phyloP scores from a whole-genome alignment of 2,329 filamentous ascomycete species.

The Fusarium humuli region DNA sequence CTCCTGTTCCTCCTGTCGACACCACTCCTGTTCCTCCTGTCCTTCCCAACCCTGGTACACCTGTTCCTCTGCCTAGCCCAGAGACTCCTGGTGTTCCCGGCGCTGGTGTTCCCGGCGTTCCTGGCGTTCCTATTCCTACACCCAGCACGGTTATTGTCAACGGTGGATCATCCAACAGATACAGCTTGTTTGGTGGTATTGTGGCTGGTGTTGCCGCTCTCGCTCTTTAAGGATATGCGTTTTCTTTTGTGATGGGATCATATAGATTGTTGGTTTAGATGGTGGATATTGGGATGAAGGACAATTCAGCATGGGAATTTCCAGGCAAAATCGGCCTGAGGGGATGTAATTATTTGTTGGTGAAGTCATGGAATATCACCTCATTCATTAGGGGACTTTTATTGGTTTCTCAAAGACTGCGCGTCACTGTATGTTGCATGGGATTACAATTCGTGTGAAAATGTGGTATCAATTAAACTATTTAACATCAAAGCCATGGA shows the following conservation, averaged over 20 bases:
- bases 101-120: not conserved
- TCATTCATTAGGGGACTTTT: not conserved
- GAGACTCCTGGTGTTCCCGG: conserved; percentile 6
- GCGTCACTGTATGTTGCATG: not conserved
- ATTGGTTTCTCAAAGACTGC: not conserved
- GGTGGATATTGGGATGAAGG: not conserved
- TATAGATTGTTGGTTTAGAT: not conserved
- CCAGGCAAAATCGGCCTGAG: not conserved
- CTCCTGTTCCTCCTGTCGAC: not conserved
- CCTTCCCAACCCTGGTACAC: not conserved
- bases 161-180: conserved; percentile 29
- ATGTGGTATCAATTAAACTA: conserved; percentile 29
- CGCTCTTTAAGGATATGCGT: conserved; percentile 14
- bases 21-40: not conserved
- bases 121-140: conserved; percentile 6
- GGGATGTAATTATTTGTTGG: conserved; percentile 26
- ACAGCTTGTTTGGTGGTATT: conserved; percentile 38
- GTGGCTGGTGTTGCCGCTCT: conserved; percentile 40
- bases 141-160: conserved; percentile 29
- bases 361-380: conserved; percentile 1
- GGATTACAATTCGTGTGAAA: not conserved
- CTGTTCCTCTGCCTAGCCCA: conserved; percentile 5
- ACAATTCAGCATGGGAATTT: not conserved
- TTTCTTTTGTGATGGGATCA: conserved; percentile 9
- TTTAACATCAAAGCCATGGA: not conserved